Base-by-base conservation (phyloP, 2,329 filamentous ascomycete genomes). In the Sporothrix euskadiensis region DNA sequence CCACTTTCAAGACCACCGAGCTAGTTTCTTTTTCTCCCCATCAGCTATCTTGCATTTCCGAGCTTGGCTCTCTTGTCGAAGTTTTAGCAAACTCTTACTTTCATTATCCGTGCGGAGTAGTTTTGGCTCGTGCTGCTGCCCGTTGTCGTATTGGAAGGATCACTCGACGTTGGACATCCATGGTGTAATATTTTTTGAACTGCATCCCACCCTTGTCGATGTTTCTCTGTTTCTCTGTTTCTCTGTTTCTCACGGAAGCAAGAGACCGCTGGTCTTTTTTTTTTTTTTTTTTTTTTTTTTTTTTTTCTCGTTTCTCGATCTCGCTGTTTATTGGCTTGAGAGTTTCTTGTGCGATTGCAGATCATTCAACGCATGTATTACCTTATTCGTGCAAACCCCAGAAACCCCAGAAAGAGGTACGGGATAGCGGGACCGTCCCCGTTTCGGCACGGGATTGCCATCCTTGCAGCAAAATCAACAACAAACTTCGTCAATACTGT, bases 361-460 rank as follows among this genome's bases (percentile, higher is more conserved):
- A 35, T 61, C 22, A 3, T 30, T 39, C n/a, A 2, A 61, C 57
- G 57, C 30, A 61, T 61, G 30, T 7, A 35, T 61, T 61, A 35
- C 57, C 19, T 35, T 6, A 61, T 61, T 61, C 16, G 57, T 61
- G 32, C 16, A 14, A 35, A 35, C 35, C 35, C 35, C 35, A 35
- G 35, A 35, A 3, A 35, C 5, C 35, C 35, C 35, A 35, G 35
- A 4, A 35, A 35, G 35, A 35, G 35, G 8, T 4, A 35, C 35
- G 8, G 16, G 16, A 61, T 5, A 19, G 30, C 57, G 57, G 57
- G 57, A 16, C 57, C 57, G 57, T 61, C 57, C 57, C 57, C 57
- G 30, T 61, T 61, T 61, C 57, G 57, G 30, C 30, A 35, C 57
- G 57, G 57, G 57, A 61, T 61, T 30, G 57, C 7, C 57, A 39